Conservation (phyloP, 2,329 filamentous ascomycete species). For the Hymenoscyphus linearis region DNA sequence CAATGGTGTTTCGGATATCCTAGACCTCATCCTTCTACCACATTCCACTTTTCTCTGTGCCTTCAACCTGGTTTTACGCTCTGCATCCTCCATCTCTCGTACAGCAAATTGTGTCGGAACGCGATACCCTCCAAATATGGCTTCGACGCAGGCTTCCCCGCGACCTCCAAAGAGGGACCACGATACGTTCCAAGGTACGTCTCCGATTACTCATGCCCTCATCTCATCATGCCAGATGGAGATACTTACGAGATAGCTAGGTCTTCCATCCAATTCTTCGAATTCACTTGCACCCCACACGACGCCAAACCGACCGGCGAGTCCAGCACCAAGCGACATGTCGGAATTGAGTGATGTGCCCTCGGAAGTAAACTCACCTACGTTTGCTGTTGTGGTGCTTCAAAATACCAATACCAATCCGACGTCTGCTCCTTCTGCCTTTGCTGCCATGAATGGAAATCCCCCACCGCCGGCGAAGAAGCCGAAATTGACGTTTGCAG, state of each 20-base stretch:
- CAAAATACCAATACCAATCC: background rate
- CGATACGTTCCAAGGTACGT: slow-evolving; percentile 13
- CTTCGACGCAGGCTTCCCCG: slow-evolving; percentile 2
- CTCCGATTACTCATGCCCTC: background rate
- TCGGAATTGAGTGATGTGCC: slow-evolving; percentile 20
- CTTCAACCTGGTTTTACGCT: background rate
- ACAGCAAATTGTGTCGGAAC: background rate
- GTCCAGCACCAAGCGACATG: slow-evolving; percentile 20
- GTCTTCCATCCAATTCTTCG: background rate
- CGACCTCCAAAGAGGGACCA: slow-evolving; percentile 12
- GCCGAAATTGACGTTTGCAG: slow-evolving; percentile 24
- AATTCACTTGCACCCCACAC: background rate
- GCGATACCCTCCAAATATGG: background rate
- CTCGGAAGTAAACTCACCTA: slow-evolving; percentile 9
- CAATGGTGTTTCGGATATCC: background rate
- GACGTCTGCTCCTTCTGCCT: slow-evolving; percentile 15
- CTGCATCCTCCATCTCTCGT: background rate
- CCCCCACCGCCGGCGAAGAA: slow-evolving; percentile 24
- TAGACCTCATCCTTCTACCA: background rate
- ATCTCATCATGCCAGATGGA: background rate
- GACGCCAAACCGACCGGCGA: slow-evolving; percentile 9
- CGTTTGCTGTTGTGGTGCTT: background rate
- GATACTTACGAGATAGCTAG: background rate
- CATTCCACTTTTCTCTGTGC: background rate
- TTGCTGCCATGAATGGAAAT: slow-evolving; percentile 19